Conservation (phyloP, 176 grass and related monocot genomes). For the Carex myosuroides region DNA sequence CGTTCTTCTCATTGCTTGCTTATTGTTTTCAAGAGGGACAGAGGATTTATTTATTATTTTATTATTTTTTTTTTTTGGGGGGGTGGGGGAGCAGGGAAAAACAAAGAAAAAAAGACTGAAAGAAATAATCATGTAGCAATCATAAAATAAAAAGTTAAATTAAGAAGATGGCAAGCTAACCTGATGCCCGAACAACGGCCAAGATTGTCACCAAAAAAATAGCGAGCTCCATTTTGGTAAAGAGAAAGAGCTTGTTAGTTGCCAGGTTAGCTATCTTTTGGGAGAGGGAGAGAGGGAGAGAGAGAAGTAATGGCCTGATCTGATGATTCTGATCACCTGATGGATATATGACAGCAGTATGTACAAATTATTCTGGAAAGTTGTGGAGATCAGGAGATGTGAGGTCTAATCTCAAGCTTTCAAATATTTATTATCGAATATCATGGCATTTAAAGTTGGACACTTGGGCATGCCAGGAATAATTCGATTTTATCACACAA, state of each 20-base stretch:
- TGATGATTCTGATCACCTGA: too few relatives aligned
- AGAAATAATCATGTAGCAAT: not conserved
- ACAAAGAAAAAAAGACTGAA: not conserved
- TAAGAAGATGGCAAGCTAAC: not conserved
- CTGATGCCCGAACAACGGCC: conserved; percentile 4
- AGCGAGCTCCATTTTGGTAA: not conserved
- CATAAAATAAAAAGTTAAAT: not conserved
- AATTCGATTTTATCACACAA: not conserved
- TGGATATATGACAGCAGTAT: not conserved
- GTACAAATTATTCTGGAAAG: conserved; percentile 1
- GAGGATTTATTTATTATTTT: too few relatives aligned
- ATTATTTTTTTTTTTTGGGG: too few relatives aligned
- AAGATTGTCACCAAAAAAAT: not conserved
- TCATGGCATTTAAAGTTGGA: not conserved
- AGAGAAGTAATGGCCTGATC: not conserved
- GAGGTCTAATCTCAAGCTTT: not conserved
- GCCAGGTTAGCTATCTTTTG: not conserved
- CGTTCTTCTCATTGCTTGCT: not conserved
- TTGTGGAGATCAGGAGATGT: not conserved
- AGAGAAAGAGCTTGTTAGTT: not conserved
- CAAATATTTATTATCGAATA: not conserved
- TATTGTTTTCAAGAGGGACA: not conserved
- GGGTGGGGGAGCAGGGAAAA: too few relatives aligned
- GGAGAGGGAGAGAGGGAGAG: not conserved
- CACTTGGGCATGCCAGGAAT: not conserved